Evolutionary conservation across 1,284 basidiomycete species (phyloP), one percentile per base, ranked within the genome.

Genomic region (Ustilago trichophora): DNA sequence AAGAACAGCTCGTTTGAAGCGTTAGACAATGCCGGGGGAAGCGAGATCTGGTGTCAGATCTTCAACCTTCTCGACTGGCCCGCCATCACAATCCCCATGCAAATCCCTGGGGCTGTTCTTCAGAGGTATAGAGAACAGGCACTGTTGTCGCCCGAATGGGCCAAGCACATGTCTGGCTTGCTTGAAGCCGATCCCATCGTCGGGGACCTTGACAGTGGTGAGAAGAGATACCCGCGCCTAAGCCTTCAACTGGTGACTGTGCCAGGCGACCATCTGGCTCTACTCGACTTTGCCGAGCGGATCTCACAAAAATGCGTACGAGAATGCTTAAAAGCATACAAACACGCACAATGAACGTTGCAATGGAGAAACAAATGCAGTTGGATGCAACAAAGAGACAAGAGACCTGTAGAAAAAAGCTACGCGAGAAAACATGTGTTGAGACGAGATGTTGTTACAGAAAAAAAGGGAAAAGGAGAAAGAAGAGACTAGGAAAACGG

Each of bases 1-100:
- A 19, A 41, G 18, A 40, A 42, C 12, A 16, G 11, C 10, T 10
- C 54, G 6, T 64, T 64, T 4, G 13, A 41, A 1, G 15, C 27
- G 15, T 42, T 62, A 24, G 51, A 57, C 46, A 48, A 53, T 13
- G 42, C 42, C 7, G 54, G 51, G 3, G 22, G 31, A 2, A 50
- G 43, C 33, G 66, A 69, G 15, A 27, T 53, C 24, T 69, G 66
- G 66, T 69, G 66, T 31, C 47, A 64, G 31, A 33, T 64, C 16
- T 43, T 69, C 27, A 69, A 64, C 27, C 45, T 69, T 9, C 42
- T 69, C 34, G 66, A 69, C 37, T 64, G 54, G 55, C 66, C 66
- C 2, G 27, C 51, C 16, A 34, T 69, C 25, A 49, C 55, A 3
- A 27, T 69, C 16, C 51, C 60, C 36, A 64, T n/a, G 5, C 25